These are phyloP conservation scores for Crassisporium funariophilum DNA, from an alignment of 768 basidiomycete genomes.

Conservation along the genomic window DNA sequence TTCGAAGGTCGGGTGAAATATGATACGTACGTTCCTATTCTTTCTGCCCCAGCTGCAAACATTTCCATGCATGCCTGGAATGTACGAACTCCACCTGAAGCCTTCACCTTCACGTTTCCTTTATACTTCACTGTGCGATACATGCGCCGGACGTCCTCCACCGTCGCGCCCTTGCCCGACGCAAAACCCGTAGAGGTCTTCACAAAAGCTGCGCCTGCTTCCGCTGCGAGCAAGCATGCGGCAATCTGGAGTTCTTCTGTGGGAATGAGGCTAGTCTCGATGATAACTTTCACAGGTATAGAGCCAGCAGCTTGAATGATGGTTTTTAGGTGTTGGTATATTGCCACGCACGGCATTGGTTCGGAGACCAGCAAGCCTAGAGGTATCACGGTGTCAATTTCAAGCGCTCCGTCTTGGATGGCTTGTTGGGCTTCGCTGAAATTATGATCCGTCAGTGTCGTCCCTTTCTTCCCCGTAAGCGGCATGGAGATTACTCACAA, in stretches of 20 bases:
- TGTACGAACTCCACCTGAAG: slow-evolving; percentile 51
- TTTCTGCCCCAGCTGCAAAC: slow-evolving; percentile 50
- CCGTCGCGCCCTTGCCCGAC: slow-evolving; percentile 44
- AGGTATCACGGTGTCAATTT: slow-evolving; percentile 56
- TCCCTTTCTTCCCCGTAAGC: slow-evolving; percentile 1
- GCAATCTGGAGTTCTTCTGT: slow-evolving; percentile 46
- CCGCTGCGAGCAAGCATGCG: slow-evolving; percentile 47
- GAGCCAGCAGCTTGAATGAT: slow-evolving; percentile 37
- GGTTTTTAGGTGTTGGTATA: slow-evolving; percentile 42
- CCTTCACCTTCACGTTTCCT: slow-evolving; percentile 47
- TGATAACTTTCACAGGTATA: slow-evolving; percentile 50
- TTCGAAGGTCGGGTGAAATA: slow-evolving; percentile 1
- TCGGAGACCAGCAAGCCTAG: slow-evolving; percentile 46
- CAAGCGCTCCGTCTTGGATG: slow-evolving; percentile 46
- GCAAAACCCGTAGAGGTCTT: slow-evolving; percentile 57
- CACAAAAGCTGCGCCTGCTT: slow-evolving; percentile 54
- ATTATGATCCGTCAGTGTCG: neutral
- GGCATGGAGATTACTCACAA: slow-evolving; percentile 33
- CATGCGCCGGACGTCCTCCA: slow-evolving; percentile 48
- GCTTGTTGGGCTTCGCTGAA: slow-evolving; percentile 49
- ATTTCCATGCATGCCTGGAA: slow-evolving; percentile 49
- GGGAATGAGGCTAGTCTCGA: slow-evolving; percentile 51
- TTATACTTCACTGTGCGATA: slow-evolving; percentile 35
- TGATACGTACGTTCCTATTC: slow-evolving; percentile 52
- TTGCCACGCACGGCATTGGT: slow-evolving; percentile 33